These are phyloP conservation scores for Heritiera littoralis DNA, from an alignment of 345 rosid species.

Conservation along the genomic window DNA sequence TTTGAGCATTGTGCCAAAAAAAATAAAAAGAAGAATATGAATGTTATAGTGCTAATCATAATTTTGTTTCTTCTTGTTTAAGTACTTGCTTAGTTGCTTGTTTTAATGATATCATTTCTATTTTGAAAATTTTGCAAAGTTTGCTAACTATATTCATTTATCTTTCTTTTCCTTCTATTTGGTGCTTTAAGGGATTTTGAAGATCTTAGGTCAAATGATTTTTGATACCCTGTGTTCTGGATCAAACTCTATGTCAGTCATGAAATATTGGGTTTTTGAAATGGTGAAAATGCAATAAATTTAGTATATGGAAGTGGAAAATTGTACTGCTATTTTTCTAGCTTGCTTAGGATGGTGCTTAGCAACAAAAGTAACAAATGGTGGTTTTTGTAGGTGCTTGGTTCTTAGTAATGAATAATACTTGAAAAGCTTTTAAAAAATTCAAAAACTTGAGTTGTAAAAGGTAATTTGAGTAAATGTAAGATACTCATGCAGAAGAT, in stretches of 20 bases:
- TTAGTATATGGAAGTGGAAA: neutral
- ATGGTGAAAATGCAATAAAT: conserved; percentile 4
- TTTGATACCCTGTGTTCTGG: neutral
- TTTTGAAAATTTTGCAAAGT: neutral
- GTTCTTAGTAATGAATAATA: neutral
- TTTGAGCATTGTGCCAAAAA: neutral
- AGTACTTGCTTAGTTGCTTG: neutral
- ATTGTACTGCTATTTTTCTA: neutral
- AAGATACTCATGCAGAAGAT: neutral
- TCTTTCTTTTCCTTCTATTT: neutral
- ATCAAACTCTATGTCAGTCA: neutral
- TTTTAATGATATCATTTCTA: neutral
- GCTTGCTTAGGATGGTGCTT: neutral
- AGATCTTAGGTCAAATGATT: neutral
- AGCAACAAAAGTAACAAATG: neutral
- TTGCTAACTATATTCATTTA: neutral
- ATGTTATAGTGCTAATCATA: neutral
- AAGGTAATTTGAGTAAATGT: neutral
- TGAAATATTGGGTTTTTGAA: neutral
- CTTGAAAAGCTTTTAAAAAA: neutral
- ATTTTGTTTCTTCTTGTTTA: neutral
- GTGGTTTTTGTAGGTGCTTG: neutral
- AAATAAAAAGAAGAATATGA: neutral
- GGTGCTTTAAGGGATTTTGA: neutral
- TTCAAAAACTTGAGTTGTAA: neutral